Evolutionary conservation across 208 protist species (phyloP).

Genomic region (Trypanosoma avium): DNA sequence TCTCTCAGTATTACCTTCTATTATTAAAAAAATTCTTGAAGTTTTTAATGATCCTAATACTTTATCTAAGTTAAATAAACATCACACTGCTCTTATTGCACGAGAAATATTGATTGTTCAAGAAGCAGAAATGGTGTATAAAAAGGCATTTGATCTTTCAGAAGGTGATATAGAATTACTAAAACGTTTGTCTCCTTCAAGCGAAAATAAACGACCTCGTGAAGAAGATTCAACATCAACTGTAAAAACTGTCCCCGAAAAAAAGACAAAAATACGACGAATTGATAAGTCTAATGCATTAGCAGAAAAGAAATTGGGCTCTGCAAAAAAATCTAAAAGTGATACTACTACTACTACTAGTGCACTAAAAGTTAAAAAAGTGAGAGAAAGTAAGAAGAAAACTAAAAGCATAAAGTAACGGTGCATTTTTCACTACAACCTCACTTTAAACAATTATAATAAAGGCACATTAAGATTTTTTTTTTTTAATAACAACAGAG

Average conservation of each 20-base stretch:
- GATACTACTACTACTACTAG: not conserved
- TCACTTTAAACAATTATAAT: not conserved
- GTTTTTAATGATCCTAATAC: slow-evolving; percentile 29
- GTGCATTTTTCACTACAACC: not conserved
- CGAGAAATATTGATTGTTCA: slow-evolving; percentile 72
- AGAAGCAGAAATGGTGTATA: slow-evolving; percentile 52
- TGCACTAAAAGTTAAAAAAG: not conserved
- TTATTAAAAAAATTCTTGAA: slow-evolving; percentile 60
- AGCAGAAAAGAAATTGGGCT: not conserved
- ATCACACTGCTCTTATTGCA: slow-evolving; percentile 69
- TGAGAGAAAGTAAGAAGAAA: not conserved
- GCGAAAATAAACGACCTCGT: slow-evolving; percentile 24
- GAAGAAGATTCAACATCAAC: not conserved
- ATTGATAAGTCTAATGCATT: not conserved
- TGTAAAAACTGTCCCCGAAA: not conserved
- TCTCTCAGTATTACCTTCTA: slow-evolving; percentile 55
- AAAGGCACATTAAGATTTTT: not conserved
- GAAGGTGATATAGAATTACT: slow-evolving; percentile 37
- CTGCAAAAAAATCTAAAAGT: slow-evolving; percentile 19
- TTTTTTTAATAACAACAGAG: not conserved
- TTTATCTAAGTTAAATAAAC: slow-evolving; percentile 48
- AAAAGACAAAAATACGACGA: not conserved
- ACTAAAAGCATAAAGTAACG: not conserved
- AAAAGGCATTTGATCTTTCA: slow-evolving; percentile 54
- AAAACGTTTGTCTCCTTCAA: slow-evolving; percentile 44